These are phyloP conservation scores for Boechera divaricarpa DNA, from an alignment of 345 rosid genomes.

Conservation along the genomic window DNA sequence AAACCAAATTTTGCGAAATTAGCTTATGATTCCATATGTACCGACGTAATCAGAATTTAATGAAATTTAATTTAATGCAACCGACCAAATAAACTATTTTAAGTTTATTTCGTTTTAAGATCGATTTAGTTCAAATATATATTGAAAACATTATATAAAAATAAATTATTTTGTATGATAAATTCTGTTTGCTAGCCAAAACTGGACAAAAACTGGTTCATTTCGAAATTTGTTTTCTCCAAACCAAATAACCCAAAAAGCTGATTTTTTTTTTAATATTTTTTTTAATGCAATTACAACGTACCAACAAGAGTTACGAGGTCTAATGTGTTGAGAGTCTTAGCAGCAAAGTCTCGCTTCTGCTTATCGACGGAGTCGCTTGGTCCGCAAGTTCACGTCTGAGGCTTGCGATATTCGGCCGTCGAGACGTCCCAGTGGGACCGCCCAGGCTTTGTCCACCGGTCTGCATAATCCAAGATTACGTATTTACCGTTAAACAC, in stretches of 20 bases:
- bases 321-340: conserved; percentile 50
- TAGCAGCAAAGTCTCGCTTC: conserved; percentile 46
- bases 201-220: no score
- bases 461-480: conserved; percentile 29
- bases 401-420: conserved; percentile 46
- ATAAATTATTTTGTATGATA: no score
- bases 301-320: conserved; percentile 59
- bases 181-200: no score
- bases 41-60: not conserved
- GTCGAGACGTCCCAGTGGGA: conserved; percentile 47
- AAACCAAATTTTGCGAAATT: not conserved
- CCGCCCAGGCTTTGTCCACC: conserved; percentile 43
- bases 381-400: conserved; percentile 47
- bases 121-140: not conserved
- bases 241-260: no score
- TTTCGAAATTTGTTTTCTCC: no score
- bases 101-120: no score
- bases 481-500: not conserved
- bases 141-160: no score
- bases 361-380: conserved; percentile 43
- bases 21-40: not conserved
- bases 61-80: not conserved
- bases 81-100: not conserved
- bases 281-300: conserved; percentile 1
- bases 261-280: no score